Conservation (phyloP, 1,139 yeast genomes). For the Hemisphaericaspora xylanilytica region DNA sequence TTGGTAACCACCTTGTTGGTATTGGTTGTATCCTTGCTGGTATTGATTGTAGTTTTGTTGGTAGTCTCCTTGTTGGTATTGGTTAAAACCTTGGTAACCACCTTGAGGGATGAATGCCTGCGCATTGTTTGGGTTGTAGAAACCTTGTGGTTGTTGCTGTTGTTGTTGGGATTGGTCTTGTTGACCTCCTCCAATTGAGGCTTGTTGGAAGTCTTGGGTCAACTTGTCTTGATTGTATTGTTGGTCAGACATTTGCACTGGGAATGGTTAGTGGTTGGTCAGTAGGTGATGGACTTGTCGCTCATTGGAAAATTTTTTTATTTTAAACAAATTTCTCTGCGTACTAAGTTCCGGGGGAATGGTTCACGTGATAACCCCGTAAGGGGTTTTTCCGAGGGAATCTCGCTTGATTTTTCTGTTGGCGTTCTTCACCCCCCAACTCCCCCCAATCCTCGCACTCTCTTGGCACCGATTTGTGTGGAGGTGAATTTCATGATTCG, state of each 20-base stretch:
- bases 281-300: background rate
- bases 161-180: constrained; percentile 17
- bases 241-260: constrained; percentile 43
- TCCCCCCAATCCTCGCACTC: too few relatives aligned
- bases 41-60: constrained; percentile 14
- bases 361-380: too few relatives aligned
- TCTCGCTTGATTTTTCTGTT: too few relatives aligned
- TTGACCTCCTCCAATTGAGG: constrained; percentile 33
- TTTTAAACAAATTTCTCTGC: too few relatives aligned
- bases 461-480: background rate
- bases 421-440: too few relatives aligned
- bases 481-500: too few relatives aligned
- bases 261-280: background rate
- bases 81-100: constrained; percentile 15
- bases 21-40: constrained; percentile 15
- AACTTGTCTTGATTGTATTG: constrained; percentile 50
- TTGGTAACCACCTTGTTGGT: constrained; percentile 14
- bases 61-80: constrained; percentile 20
- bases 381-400: background rate
- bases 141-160: constrained; percentile 20
- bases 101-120: constrained; percentile 43
- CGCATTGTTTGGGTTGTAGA: constrained; percentile 40
- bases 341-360: too few relatives aligned
- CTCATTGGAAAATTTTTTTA: background rate
- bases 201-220: constrained; percentile 53